Percentiles rank a stretch among this genome's conserved stretches.
phyloP scores from a whole-genome alignment of 257 asterid species.

The Plantago elongata region DNA sequence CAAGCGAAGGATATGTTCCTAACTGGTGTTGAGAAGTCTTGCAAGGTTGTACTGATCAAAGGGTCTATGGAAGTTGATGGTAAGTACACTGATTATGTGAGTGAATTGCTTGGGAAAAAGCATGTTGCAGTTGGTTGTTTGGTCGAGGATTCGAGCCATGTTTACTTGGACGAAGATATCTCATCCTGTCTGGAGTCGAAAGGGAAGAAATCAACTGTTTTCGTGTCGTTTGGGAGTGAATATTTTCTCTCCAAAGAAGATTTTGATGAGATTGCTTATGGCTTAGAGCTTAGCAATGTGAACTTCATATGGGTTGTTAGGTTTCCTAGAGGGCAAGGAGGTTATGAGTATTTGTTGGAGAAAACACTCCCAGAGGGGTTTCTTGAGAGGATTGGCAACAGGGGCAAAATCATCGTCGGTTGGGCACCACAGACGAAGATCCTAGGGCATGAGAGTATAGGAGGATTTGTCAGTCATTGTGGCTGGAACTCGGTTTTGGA shows the following conservation, averaged over 20 bases:
- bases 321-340: slow-evolving; percentile 27
- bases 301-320: slow-evolving; percentile 47
- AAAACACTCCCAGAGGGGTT: slow-evolving; percentile 33
- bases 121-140: slow-evolving; percentile 32
- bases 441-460: slow-evolving; percentile 25
- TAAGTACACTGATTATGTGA: slow-evolving; percentile 21
- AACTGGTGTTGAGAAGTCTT: slow-evolving; percentile 22
- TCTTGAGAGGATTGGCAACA: slow-evolving; percentile 23
- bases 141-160: slow-evolving; percentile 20
- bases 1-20: too few relatives aligned
- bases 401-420: slow-evolving; percentile 35
- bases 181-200: too few relatives aligned
- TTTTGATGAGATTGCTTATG: slow-evolving; percentile 30
- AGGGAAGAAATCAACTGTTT: slow-evolving; percentile 25
- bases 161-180: too few relatives aligned
- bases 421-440: slow-evolving; percentile 39
- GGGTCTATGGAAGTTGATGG: slow-evolving; percentile 27
- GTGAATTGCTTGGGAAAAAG: slow-evolving; percentile 11
- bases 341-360: slow-evolving; percentile 3
- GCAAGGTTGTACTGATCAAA: slow-evolving; percentile 21
- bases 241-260: slow-evolving; percentile 28
- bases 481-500: slow-evolving; percentile 44
- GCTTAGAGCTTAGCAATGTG: slow-evolving; percentile 28
- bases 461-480: slow-evolving; percentile 42
- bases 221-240: slow-evolving; percentile 43